phyloP scores from a whole-genome alignment of 108 stramenopile genomes.

The Asterionellopsis glacialis region DNA sequence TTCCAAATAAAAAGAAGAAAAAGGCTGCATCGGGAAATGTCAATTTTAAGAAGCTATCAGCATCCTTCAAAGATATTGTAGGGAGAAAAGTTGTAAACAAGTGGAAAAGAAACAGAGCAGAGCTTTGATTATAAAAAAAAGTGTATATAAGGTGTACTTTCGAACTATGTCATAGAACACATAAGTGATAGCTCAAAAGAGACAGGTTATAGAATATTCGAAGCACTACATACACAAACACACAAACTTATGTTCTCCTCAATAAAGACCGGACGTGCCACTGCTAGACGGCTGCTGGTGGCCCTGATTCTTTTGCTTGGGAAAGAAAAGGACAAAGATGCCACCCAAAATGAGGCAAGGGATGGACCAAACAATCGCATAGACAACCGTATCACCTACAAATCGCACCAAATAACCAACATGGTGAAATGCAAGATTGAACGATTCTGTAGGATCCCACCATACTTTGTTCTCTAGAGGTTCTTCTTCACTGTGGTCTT shows the following conservation, averaged over 20 bases:
- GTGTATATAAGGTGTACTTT: too few species aligned
- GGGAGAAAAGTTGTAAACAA: constrained; percentile 47
- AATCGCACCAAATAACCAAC: not conserved
- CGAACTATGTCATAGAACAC: too few species aligned
- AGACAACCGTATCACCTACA: not conserved
- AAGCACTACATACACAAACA: too few species aligned
- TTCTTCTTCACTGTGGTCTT: not conserved
- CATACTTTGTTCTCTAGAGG: not conserved
- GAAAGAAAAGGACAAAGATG: too few species aligned
- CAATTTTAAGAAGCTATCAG: constrained; percentile 33
- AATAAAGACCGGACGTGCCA: too few species aligned
- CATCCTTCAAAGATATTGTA: constrained; percentile 33
- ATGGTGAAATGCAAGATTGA: not conserved
- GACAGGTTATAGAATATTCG: too few species aligned
- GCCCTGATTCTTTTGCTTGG: too few species aligned
- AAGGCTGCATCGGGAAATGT: constrained; percentile 7
- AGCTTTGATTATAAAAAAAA: constrained; percentile 14
- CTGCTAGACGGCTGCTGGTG: too few species aligned
- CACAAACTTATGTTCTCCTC: too few species aligned
- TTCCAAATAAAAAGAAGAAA: constrained; percentile 12
- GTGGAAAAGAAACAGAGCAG: constrained; percentile 49
- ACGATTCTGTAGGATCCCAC: not conserved
- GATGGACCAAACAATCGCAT: not conserved
- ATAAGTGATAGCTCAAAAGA: too few species aligned
- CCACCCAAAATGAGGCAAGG: not conserved